A percentile compares a stretch with the other conserved stretches of the same genome.
Conservation (phyloP, 2,329 filamentous ascomycete genomes). For the Claviceps purpurea region DNA sequence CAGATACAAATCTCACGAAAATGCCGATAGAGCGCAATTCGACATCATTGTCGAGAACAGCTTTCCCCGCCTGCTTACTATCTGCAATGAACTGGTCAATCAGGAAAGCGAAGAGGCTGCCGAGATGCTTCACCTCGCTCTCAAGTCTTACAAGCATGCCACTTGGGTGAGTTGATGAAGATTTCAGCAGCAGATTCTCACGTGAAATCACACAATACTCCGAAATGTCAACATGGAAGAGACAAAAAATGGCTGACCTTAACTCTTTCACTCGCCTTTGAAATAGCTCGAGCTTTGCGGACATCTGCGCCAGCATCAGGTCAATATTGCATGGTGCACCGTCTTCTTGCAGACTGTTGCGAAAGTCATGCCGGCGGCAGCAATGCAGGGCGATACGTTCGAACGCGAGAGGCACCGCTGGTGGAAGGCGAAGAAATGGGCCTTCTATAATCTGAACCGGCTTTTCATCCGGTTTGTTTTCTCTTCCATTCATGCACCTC, state of each 20-base stretch:
- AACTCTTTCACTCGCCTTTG: no score
- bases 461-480: conserved; percentile 69
- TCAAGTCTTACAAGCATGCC: conserved; percentile 97
- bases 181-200: no score
- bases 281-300: conserved; percentile 70
- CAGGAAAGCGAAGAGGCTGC: conserved; percentile 89
- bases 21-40: conserved; percentile 67
- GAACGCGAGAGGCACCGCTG: conserved; percentile 91
- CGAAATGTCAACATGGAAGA: not conserved
- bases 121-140: conserved; percentile 87
- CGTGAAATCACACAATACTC: no score
- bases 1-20: conserved; percentile 74
- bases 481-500: not conserved
- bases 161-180: conserved; percentile 57
- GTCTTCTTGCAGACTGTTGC: conserved; percentile 83
- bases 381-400: conserved; percentile 70
- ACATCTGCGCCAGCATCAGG: conserved; percentile 63
- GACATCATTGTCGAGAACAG: conserved; percentile 86
- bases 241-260: no score
- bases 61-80: conserved; percentile 75
- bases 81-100: conserved; percentile 78
- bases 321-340: conserved; percentile 91
- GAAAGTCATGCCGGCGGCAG: conserved; percentile 66
- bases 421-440: conserved; percentile 99
- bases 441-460: conserved; percentile 92